These are phyloP conservation scores for Nematocida ausubeli DNA, from an alignment of 371 early-diverging fungal genomes.

Conservation along the genomic window DNA sequence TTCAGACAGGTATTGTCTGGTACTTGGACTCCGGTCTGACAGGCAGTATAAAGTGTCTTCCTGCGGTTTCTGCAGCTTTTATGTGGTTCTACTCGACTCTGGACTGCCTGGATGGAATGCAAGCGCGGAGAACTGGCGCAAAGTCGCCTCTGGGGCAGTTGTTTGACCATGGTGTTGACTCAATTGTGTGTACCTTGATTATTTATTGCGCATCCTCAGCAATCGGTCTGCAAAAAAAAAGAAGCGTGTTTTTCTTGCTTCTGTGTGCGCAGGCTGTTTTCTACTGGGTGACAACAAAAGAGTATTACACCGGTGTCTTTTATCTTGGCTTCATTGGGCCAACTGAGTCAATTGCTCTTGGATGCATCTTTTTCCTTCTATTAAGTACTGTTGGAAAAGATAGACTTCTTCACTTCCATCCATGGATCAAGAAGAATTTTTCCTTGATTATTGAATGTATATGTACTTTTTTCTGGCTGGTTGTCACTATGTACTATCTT, in stretches of 20 bases:
- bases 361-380: conserved; percentile 43
- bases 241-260: conserved; percentile 44
- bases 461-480: not conserved
- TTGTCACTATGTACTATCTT: conserved; percentile 1
- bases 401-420: not conserved
- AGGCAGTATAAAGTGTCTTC: conserved; percentile 75
- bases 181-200: conserved; percentile 59
- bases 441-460: not conserved
- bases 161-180: conserved; percentile 70
- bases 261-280: conserved; percentile 71
- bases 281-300: conserved; percentile 81
- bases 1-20: conserved; percentile 66
- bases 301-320: conserved; percentile 83
- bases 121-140: conserved; percentile 84
- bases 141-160: conserved; percentile 88
- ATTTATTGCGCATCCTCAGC: conserved; percentile 69
- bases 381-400: conserved; percentile 20
- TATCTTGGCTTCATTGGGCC: conserved; percentile 85
- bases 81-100: conserved; percentile 86
- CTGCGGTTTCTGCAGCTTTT: conserved; percentile 74
- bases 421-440: not conserved
- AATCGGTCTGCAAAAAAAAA: conserved; percentile 58
- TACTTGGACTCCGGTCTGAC: conserved; percentile 72
- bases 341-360: conserved; percentile 80
- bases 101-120: conserved; percentile 93